These are phyloP conservation scores for Heliocybe sulcata DNA, from an alignment of 1,284 basidiomycete genomes.

Conservation along the genomic window DNA sequence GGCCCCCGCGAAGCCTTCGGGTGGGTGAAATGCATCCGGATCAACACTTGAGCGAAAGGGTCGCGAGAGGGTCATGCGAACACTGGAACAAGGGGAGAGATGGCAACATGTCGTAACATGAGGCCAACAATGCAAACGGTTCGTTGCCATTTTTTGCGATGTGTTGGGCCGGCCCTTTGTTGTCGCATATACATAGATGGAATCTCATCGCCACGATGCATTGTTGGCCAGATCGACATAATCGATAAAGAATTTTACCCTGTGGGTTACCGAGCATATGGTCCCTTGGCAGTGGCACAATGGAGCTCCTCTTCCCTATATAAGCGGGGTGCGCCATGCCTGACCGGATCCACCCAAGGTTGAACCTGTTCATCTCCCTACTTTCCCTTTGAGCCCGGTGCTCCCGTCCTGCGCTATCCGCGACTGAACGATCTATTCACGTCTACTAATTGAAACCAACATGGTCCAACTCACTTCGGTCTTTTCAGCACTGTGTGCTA, in stretches of 20 bases:
- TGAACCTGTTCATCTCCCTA: background rate
- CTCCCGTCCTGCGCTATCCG: background rate
- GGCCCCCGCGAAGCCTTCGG: too few relatives aligned
- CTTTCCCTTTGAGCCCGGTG: constrained; percentile 2
- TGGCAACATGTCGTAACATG: too few relatives aligned
- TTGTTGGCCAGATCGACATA: background rate
- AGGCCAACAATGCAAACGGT: too few relatives aligned
- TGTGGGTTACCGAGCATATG: background rate
- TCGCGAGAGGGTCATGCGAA: too few relatives aligned
- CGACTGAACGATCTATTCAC: background rate
- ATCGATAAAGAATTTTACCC: background rate
- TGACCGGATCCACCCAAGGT: background rate
- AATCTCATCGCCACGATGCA: background rate
- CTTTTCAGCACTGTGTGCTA: constrained; percentile 7
- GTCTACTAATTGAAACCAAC: background rate
- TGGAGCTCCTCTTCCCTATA: background rate
- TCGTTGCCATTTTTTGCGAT: background rate
- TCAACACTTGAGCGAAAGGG: too few relatives aligned
- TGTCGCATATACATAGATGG: too few relatives aligned
- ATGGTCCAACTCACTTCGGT: constrained; percentile 9
- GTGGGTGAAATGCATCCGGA: background rate
- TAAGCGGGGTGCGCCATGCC: background rate
- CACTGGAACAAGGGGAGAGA: too few relatives aligned
- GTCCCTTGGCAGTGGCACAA: background rate
- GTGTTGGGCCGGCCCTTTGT: too few relatives aligned